Conservation (phyloP, 2,329 filamentous ascomycete species). For the Calonectria pteridis region DNA sequence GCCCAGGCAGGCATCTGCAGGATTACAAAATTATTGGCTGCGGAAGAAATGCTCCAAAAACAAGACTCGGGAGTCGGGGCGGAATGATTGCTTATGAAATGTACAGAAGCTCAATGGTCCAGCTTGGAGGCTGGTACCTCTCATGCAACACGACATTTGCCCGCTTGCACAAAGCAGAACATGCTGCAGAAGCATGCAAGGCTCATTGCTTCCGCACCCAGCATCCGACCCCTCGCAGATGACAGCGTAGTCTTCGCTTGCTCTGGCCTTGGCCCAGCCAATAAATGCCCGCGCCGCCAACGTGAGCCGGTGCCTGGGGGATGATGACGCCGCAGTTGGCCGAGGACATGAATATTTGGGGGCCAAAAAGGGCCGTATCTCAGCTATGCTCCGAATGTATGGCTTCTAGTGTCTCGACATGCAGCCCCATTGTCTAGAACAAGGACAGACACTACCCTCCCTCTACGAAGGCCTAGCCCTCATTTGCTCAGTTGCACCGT, state of each 20-base stretch:
- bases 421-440: slow-evolving; percentile 6
- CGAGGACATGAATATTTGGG: slow-evolving; percentile 10
- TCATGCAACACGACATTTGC: slow-evolving; percentile 16
- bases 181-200: slow-evolving; percentile 27
- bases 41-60: background rate
- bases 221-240: slow-evolving; percentile 12
- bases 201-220: slow-evolving; percentile 22
- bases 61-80: background rate
- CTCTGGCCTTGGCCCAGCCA: slow-evolving; percentile 2
- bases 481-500: slow-evolving; percentile 15
- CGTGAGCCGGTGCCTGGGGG: slow-evolving; percentile 24
- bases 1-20: background rate
- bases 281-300: background rate
- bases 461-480: background rate
- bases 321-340: slow-evolving; percentile 18
- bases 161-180: slow-evolving; percentile 18
- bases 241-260: slow-evolving; percentile 19
- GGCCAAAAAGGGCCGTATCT: slow-evolving; percentile 15
- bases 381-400: background rate
- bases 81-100: background rate
- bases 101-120: background rate
- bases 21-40: background rate
- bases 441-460: slow-evolving; percentile 7
- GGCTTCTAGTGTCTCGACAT: slow-evolving; percentile 8
- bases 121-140: background rate